These are phyloP conservation scores for Stentor coeruleus DNA, from an alignment of 73 alveolate genomes.

Conservation along the genomic window DNA sequence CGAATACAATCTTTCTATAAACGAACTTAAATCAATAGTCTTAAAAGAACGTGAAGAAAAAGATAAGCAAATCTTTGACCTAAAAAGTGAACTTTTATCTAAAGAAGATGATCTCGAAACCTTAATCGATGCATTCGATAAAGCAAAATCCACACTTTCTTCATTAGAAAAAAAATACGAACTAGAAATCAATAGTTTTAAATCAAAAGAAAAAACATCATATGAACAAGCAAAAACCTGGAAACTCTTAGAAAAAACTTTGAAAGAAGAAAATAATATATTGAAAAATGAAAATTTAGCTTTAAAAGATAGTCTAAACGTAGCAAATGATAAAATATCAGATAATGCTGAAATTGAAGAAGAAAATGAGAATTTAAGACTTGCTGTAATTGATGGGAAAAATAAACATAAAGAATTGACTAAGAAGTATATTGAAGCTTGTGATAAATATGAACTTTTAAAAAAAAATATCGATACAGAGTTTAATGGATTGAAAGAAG, in stretches of 20 bases:
- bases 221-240: neutral
- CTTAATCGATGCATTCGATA: neutral
- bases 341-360: neutral
- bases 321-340: neutral
- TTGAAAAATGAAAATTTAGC: neutral
- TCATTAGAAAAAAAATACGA: neutral
- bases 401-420: neutral
- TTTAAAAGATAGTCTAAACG: neutral
- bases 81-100: neutral
- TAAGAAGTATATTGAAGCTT: neutral
- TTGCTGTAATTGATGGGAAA: neutral
- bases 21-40: neutral
- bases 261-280: neutral
- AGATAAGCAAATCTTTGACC: neutral
- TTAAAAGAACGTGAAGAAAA: constrained; percentile 13
- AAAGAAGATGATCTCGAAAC: constrained; percentile 9
- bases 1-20: neutral
- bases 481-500: neutral
- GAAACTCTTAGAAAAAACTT: neutral
- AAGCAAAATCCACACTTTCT: neutral
- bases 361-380: neutral
- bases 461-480: neutral
- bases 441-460: neutral
- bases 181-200: neutral
- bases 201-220: neutral